These are phyloP conservation scores for Westerdykella ornata DNA, from an alignment of 2,329 filamentous ascomycete species.

Conservation along the genomic window DNA sequence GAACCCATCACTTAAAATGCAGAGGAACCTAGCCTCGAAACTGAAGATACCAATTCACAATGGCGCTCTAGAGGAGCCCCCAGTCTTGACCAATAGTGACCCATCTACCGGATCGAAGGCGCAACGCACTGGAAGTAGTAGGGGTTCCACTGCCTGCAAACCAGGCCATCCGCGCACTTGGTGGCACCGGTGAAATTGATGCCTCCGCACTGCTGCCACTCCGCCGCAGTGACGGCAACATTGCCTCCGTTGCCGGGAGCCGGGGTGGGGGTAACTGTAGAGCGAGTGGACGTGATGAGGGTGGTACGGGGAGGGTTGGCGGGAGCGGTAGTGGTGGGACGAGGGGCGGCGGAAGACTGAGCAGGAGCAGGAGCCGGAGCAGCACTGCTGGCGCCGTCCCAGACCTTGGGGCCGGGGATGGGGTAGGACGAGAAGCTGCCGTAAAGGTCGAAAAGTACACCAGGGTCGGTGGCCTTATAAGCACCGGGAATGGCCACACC, in stretches of 20 bases:
- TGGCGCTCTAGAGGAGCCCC: too few relatives aligned
- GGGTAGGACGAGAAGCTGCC: constrained; percentile 31
- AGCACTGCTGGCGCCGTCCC: constrained; percentile 23
- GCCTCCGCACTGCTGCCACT: constrained; percentile 44
- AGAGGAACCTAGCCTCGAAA: background rate
- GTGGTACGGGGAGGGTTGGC: constrained; percentile 14
- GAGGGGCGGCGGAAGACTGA: constrained; percentile 5
- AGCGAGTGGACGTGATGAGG: constrained; percentile 17
- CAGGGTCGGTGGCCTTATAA: constrained; percentile 36
- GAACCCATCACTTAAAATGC: background rate
- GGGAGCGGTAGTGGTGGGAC: constrained; percentile 9
- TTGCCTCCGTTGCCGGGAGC: constrained; percentile 3
- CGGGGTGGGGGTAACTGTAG: constrained; percentile 10
- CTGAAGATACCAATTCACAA: background rate
- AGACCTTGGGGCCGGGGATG: constrained; percentile 38
- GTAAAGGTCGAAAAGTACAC: constrained; percentile 42
- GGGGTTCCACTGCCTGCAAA: constrained; percentile 39
- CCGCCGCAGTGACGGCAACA: constrained; percentile 16
- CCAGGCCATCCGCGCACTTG: constrained; percentile 35
- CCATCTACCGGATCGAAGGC: too few relatives aligned
- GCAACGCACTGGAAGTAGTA: constrained; percentile 45
- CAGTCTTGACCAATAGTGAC: too few relatives aligned
- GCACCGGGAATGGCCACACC: constrained; percentile 44
- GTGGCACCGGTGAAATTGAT: constrained; percentile 38
- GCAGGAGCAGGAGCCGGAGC: constrained; percentile 13